A percentile compares a stretch with the other conserved stretches of the same genome.
Evolutionary conservation across 257 asterid genomes (phyloP).

Genomic region (Lavandula angustifolia): DNA sequence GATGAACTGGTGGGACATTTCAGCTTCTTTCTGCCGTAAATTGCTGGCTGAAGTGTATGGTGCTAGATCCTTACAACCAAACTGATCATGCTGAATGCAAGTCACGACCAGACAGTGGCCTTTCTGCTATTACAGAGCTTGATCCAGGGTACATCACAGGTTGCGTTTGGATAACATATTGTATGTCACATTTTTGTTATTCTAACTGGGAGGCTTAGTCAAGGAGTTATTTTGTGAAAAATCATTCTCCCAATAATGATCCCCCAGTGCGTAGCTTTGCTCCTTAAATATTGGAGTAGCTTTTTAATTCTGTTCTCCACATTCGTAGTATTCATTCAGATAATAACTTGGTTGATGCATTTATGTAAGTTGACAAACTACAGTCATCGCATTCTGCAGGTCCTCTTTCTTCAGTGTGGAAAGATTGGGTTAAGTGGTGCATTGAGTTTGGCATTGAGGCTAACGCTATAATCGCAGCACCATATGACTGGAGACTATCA

Average conservation of each 20-base stretch:
- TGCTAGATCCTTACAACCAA: slow-evolving; percentile 90
- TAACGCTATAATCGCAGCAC: slow-evolving; percentile 91
- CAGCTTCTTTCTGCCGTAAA: slow-evolving; percentile 97
- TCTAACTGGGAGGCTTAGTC: slow-evolving; percentile 17
- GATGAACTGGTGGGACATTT: slow-evolving; percentile 25
- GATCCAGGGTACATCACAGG: slow-evolving; percentile 99
- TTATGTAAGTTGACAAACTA: slow-evolving; percentile 30
- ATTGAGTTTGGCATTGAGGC: slow-evolving; percentile 98
- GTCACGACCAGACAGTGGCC: slow-evolving; percentile 98
- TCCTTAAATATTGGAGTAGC: neutral
- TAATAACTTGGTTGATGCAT: slow-evolving; percentile 22
- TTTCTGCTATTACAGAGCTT: slow-evolving; percentile 97
- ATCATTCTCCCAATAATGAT: neutral
- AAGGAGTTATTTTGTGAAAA: slow-evolving; percentile 7
- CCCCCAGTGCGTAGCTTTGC: neutral
- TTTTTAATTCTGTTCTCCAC: slow-evolving; percentile 9
- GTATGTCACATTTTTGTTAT: neutral
- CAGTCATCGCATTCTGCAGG: slow-evolving; percentile 52
- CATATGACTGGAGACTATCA: slow-evolving; percentile 96
- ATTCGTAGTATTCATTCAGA: slow-evolving; percentile 23
- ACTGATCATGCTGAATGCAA: slow-evolving; percentile 96
- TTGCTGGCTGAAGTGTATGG: slow-evolving; percentile 95
- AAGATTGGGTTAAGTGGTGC: slow-evolving; percentile 99
- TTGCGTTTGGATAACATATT: slow-evolving; percentile 26
- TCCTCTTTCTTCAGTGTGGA: slow-evolving; percentile 99